Conservation (phyloP, 768 basidiomycete species). For the Suillus weaverae region DNA sequence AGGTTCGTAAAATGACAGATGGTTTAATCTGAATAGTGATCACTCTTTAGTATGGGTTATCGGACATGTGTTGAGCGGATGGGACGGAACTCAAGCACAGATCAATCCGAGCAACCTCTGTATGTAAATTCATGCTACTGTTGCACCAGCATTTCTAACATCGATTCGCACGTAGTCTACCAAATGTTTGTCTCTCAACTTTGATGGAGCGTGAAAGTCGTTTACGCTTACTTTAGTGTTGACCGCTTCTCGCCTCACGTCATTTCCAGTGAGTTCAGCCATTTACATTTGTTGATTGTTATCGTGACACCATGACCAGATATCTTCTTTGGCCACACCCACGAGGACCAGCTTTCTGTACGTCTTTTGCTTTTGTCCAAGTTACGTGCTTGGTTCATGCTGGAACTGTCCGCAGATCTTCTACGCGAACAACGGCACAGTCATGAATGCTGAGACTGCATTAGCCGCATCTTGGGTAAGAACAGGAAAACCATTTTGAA, state of each 20-base stretch:
- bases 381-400: neutral
- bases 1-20: conserved; percentile 26
- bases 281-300: neutral
- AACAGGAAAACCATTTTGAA: neutral
- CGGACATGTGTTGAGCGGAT: conserved; percentile 51
- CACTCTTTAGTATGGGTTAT: conserved; percentile 43
- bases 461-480: conserved; percentile 48
- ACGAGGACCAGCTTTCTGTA: conserved; percentile 68
- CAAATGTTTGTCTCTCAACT: conserved; percentile 38
- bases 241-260: conserved; percentile 50
- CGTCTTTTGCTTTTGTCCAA: conserved; percentile 5
- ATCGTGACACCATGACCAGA: conserved; percentile 33
- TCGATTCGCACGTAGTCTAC: conserved; percentile 34
- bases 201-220: neutral
- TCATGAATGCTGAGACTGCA: conserved; percentile 54
- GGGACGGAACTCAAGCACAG: conserved; percentile 43
- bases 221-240: conserved; percentile 28
- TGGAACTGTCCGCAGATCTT: conserved; percentile 47
- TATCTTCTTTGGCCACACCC: conserved; percentile 73
- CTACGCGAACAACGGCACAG: conserved; percentile 69
- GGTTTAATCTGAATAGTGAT: neutral
- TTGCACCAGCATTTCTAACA: conserved; percentile 1
- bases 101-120: conserved; percentile 46
- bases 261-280: conserved; percentile 39
- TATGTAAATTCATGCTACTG: conserved; percentile 21